phyloP scores from a whole-genome alignment of 2,329 filamentous ascomycete species.

The Apiospora rasikravindrae region DNA sequence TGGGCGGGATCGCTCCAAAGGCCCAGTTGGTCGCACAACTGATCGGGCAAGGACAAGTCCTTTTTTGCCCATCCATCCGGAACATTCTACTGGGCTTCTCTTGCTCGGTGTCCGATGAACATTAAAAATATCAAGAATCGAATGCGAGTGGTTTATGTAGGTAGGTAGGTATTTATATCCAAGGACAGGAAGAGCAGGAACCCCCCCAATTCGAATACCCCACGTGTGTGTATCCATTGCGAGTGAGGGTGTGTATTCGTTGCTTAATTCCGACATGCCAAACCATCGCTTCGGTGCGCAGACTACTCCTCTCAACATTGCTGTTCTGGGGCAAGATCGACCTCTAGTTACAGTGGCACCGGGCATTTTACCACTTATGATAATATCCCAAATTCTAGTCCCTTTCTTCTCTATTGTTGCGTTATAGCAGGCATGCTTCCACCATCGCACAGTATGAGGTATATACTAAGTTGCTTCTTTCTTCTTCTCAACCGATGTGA shows the following conservation, averaged over 20 bases:
- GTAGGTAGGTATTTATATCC: neutral
- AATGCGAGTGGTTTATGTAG: neutral
- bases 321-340: neutral
- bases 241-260: neutral
- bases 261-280: slow-evolving; percentile 10
- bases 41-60: neutral
- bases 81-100: neutral
- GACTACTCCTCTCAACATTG: neutral
- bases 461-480: neutral
- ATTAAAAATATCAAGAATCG: too few species aligned
- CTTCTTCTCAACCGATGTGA: neutral
- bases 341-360: neutral
- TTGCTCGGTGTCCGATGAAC: neutral
- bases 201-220: neutral
- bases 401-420: neutral
- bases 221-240: slow-evolving; percentile 6
- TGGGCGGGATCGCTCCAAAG: neutral
- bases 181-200: neutral
- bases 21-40: neutral
- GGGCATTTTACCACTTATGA: neutral
- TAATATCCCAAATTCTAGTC: neutral
- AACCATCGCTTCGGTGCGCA: slow-evolving; percentile 11
- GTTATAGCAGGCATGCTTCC: neutral
- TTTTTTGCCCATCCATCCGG: neutral
- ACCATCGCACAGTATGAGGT: neutral